Evolutionary conservation across 2,329 filamentous ascomycete genomes (phyloP).

Genomic region (Sclerotinia nivalis): DNA sequence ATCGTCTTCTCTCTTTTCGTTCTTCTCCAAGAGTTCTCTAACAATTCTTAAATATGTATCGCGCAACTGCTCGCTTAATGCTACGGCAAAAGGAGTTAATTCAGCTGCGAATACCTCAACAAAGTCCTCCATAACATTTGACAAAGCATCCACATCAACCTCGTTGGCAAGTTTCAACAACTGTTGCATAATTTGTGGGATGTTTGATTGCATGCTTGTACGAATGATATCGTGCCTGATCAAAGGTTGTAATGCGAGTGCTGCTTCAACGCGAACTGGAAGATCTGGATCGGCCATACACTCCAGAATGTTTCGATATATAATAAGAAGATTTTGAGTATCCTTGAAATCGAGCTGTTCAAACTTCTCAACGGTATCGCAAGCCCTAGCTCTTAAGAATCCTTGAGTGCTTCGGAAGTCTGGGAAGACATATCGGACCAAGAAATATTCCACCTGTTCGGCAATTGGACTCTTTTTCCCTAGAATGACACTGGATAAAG

Average conservation of each 20-base stretch:
- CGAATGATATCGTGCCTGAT: slow-evolving; percentile 95
- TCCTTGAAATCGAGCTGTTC: slow-evolving; percentile 97
- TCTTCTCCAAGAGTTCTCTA: slow-evolving; percentile 85
- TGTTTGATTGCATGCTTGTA: slow-evolving; percentile 94
- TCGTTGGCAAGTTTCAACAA: slow-evolving; percentile 95
- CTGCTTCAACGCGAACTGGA: slow-evolving; percentile 90
- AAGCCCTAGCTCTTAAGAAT: slow-evolving; percentile 90
- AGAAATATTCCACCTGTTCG: slow-evolving; percentile 96
- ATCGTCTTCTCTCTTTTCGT: slow-evolving; percentile 72
- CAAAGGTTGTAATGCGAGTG: slow-evolving; percentile 88
- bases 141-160: slow-evolving; percentile 93
- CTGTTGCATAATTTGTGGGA: slow-evolving; percentile 99
- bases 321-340: slow-evolving; percentile 88
- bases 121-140: slow-evolving; percentile 99
- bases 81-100: slow-evolving; percentile 94
- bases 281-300: slow-evolving; percentile 95
- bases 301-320: slow-evolving; percentile 95
- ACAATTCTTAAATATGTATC: slow-evolving; percentile 96
- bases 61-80: slow-evolving; percentile 89
- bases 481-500: slow-evolving; percentile 87
- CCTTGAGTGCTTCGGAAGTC: slow-evolving; percentile 93
- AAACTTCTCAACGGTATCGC: slow-evolving; percentile 97
- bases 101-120: slow-evolving; percentile 98
- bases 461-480: slow-evolving; percentile 98
- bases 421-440: slow-evolving; percentile 96